phyloP scores from a whole-genome alignment of 2,329 filamentous ascomycete genomes.

The Bipolaris sorokiniana region DNA sequence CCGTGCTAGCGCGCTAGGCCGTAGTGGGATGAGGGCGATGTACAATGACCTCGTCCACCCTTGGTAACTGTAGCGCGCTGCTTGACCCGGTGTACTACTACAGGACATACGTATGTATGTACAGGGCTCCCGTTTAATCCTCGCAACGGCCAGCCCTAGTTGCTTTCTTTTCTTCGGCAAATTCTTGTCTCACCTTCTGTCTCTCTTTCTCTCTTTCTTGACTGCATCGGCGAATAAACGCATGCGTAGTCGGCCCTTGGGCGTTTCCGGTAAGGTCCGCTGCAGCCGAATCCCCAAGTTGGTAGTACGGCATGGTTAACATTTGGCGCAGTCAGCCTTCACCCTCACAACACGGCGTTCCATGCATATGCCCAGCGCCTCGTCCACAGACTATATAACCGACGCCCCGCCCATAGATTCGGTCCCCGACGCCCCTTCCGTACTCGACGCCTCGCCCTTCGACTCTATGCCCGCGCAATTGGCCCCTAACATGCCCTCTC shows the following conservation, averaged over 20 bases:
- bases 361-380: conserved; percentile 37
- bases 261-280: conserved; percentile 30
- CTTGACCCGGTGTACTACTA: not conserved
- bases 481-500: conserved; percentile 29
- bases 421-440: too few relatives aligned
- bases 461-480: conserved; percentile 40
- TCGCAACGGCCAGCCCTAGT: not conserved
- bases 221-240: conserved; percentile 31
- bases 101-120: too few relatives aligned
- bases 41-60: conserved; percentile 23
- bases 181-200: not conserved
- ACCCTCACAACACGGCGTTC: conserved; percentile 32
- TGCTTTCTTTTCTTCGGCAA: not conserved
- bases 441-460: conserved; percentile 36
- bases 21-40: conserved; percentile 12
- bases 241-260: conserved; percentile 30
- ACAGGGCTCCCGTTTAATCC: conserved; percentile 20
- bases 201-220: too few relatives aligned
- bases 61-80: not conserved
- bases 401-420: conserved; percentile 32
- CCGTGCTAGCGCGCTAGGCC: conserved; percentile 17
- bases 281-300: not conserved
- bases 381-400: conserved; percentile 37
- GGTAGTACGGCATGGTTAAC: conserved; percentile 19
- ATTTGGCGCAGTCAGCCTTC: conserved; percentile 24